Percentiles rank a stretch among this genome's conserved stretches.
These are phyloP conservation scores for Candida hungchunana DNA, from an alignment of 805 yeast species.

Conservation along the genomic window DNA sequence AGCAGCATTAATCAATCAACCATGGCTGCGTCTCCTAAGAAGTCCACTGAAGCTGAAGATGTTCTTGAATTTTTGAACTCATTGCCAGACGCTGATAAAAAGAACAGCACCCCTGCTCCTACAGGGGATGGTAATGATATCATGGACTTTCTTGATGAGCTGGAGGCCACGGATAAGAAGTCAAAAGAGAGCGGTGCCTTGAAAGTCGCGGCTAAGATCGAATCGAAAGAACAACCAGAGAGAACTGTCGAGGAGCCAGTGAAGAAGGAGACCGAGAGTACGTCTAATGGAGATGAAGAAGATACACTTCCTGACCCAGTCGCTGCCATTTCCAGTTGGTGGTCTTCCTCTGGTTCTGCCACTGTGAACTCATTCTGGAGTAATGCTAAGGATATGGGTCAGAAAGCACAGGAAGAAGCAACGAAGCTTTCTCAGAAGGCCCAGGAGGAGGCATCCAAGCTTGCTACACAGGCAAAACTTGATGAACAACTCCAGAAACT, in stretches of 20 bases:
- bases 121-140: constrained; percentile 35
- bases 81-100: constrained; percentile 50
- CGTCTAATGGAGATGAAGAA: constrained; percentile 17
- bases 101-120: constrained; percentile 26
- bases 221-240: constrained; percentile 8
- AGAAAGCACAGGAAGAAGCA: constrained; percentile 32
- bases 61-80: constrained; percentile 78
- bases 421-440: constrained; percentile 31
- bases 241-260: constrained; percentile 17
- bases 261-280: constrained; percentile 17
- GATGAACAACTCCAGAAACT: constrained; percentile 27
- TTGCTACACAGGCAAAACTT: constrained; percentile 30
- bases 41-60: constrained; percentile 58
- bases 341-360: constrained; percentile 65
- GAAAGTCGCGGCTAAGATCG: constrained; percentile 1
- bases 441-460: constrained; percentile 25
- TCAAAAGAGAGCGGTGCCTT: constrained; percentile 16
- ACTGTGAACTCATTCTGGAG: constrained; percentile 68
- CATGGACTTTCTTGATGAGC: constrained; percentile 52
- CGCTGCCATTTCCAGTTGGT: constrained; percentile 66
- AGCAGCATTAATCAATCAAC: too few species aligned
- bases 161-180: constrained; percentile 39
- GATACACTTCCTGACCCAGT: constrained; percentile 51
- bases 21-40: constrained; percentile 24
- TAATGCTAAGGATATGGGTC: constrained; percentile 47